Percentiles rank a stretch among this genome's conserved stretches.
Conservation (phyloP, 306 rosid genomes). For the Psophocarpus tetragonolobus region DNA sequence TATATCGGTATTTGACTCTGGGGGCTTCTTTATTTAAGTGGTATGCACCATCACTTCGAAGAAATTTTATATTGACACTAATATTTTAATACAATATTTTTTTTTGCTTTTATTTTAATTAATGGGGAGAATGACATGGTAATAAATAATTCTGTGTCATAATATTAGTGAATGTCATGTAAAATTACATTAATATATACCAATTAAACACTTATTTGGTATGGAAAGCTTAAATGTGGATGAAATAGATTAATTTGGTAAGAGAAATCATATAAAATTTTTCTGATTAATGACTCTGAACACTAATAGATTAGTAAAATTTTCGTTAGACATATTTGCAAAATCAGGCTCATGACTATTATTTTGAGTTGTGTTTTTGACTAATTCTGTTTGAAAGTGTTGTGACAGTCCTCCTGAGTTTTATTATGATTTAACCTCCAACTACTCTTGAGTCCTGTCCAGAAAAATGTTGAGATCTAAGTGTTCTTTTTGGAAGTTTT, state of each 20-base stretch:
- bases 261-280: background rate
- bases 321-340: background rate
- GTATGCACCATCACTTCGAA: background rate
- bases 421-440: background rate
- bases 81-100: background rate
- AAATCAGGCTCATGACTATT: background rate
- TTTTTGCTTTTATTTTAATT: background rate
- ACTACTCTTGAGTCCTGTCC: background rate
- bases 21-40: background rate
- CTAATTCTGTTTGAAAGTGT: background rate
- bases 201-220: background rate
- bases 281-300: background rate
- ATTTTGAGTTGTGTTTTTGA: background rate
- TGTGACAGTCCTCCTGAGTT: background rate
- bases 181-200: background rate
- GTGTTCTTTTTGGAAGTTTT: conserved; percentile 3
- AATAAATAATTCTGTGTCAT: background rate
- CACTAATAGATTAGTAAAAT: background rate
- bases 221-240: background rate
- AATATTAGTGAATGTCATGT: background rate
- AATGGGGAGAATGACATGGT: background rate
- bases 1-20: background rate
- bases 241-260: background rate
- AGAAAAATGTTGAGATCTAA: conserved; percentile 7
- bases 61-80: background rate